Evolutionary conservation across 805 yeast species (phyloP).

Genomic region (Hanseniaspora singularis): DNA sequence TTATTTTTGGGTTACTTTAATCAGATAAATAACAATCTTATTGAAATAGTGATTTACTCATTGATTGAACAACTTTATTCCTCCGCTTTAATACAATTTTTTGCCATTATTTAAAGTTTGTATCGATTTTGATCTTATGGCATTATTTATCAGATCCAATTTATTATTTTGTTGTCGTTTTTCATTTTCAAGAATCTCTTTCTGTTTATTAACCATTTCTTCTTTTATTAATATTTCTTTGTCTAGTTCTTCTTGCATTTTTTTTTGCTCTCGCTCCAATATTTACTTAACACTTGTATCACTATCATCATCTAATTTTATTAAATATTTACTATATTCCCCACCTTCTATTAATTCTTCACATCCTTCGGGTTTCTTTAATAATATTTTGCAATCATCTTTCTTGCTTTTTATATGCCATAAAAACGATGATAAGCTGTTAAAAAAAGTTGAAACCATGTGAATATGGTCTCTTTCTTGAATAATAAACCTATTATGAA

Average conservation of each 20-base stretch:
- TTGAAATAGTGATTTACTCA: too few species aligned
- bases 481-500: slow-evolving; percentile 74
- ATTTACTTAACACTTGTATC: not conserved
- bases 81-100: too few species aligned
- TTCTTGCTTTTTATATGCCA: slow-evolving; percentile 40
- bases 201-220: slow-evolving; percentile 27
- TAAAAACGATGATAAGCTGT: slow-evolving; percentile 55
- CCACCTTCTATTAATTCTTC: slow-evolving; percentile 7
- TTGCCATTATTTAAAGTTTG: too few species aligned
- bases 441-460: slow-evolving; percentile 80
- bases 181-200: slow-evolving; percentile 16
- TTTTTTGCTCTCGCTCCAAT: not conserved
- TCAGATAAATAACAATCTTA: too few species aligned
- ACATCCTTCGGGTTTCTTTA: slow-evolving; percentile 16
- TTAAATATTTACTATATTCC: slow-evolving; percentile 10
- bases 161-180: too few species aligned
- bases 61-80: too few species aligned
- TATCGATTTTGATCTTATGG: too few species aligned
- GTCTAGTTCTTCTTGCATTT: not conserved
- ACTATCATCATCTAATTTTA: not conserved
- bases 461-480: slow-evolving; percentile 74
- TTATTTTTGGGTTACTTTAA: too few species aligned
- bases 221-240: too few species aligned
- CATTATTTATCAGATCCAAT: too few species aligned
- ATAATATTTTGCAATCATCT: slow-evolving; percentile 44